Conservation (phyloP, 805 yeast genomes). For the Wickerhamiella kazuoi region DNA sequence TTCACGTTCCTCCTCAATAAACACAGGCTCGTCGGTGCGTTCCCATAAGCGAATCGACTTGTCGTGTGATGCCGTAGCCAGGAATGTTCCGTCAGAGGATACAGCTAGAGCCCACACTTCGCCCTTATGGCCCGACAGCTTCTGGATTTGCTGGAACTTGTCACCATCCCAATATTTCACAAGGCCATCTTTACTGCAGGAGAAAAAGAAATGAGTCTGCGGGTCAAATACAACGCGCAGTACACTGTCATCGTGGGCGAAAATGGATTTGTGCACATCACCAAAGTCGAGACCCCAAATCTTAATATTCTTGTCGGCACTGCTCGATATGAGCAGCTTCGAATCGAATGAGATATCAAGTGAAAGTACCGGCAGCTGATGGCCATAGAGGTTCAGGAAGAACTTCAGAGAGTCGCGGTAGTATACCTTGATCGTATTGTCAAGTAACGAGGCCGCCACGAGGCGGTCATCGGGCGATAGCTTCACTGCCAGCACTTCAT, state of each 20-base stretch:
- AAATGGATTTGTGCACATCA: conserved; percentile 91
- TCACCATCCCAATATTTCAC: conserved; percentile 98
- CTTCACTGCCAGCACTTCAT: conserved; percentile 65
- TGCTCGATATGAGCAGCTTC: conserved; percentile 73
- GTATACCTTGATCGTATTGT: conserved; percentile 90
- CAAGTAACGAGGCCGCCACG: conserved; percentile 70
- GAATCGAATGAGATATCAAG: conserved; percentile 82
- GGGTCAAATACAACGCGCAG: conserved; percentile 77
- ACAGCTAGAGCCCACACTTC: conserved; percentile 91
- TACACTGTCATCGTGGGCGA: conserved; percentile 92
- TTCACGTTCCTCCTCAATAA: conserved; percentile 90
- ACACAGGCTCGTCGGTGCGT: conserved; percentile 88
- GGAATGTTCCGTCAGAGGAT: conserved; percentile 44
- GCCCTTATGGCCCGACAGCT: conserved; percentile 67
- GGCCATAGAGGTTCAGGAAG: conserved; percentile 82
- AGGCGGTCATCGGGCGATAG: conserved; percentile 64
- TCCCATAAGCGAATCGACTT: conserved; percentile 87
- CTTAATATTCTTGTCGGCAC: conserved; percentile 94
- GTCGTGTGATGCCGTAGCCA: conserved; percentile 80
- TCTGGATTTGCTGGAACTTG: conserved; percentile 86
- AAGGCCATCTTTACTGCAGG: conserved; percentile 74
- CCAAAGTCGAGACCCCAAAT: conserved; percentile 99
- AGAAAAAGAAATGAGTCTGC: conserved; percentile 73
- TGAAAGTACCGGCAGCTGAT: conserved; percentile 84
- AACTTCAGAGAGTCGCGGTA: conserved; percentile 75